Conservation (phyloP, 768 basidiomycete genomes). For the Coprinopsis strossmayeri region DNA sequence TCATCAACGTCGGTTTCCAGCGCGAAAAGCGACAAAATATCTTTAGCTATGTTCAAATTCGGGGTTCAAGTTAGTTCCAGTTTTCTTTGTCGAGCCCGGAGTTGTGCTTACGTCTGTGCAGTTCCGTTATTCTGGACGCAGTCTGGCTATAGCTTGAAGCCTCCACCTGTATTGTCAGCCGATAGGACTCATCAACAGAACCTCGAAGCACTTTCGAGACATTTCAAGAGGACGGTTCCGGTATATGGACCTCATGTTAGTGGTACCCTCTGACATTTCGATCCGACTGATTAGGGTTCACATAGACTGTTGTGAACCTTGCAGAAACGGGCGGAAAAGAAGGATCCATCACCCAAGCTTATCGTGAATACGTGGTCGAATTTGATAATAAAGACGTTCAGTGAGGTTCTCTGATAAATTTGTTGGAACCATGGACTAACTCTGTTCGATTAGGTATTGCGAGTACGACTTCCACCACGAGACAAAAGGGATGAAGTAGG, state of each 20-base stretch:
- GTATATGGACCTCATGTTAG: conserved; percentile 77
- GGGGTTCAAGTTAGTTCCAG: conserved; percentile 74
- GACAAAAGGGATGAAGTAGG: conserved; percentile 91
- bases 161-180: conserved; percentile 69
- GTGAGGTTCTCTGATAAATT: conserved; percentile 33
- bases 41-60: conserved; percentile 85
- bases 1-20: conserved; percentile 28
- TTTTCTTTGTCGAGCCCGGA: conserved; percentile 10
- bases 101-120: conserved; percentile 23
- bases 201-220: conserved; percentile 60
- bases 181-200: conserved; percentile 73
- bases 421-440: no score
- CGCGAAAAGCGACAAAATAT: conserved; percentile 69
- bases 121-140: conserved; percentile 95
- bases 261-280: conserved; percentile 4
- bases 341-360: conserved; percentile 69
- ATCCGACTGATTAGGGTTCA: conserved; percentile 5
- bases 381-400: conserved; percentile 46
- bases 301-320: conserved; percentile 77
- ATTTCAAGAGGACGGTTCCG: conserved; percentile 60
- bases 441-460: conserved; percentile 48
- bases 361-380: conserved; percentile 60
- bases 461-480: conserved; percentile 94
- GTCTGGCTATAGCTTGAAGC: conserved; percentile 79
- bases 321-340: conserved; percentile 92